Evolutionary conservation across 148 eudicot genomes (phyloP).

Genomic region (Rhododendron ferrugineum): DNA sequence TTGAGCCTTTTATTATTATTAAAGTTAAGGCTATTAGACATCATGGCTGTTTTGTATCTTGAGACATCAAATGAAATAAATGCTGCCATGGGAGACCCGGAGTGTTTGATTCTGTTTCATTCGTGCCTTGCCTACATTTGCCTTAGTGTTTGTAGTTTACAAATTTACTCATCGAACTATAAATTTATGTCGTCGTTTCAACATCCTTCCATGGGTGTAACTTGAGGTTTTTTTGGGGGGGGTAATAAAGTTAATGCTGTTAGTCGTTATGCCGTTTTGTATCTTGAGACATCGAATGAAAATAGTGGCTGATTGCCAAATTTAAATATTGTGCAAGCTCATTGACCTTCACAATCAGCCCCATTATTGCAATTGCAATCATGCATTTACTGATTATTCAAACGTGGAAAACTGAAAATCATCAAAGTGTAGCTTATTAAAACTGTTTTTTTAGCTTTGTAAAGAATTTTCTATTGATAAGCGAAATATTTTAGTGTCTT

Average conservation of each 20-base stretch:
- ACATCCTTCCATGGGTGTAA: too few relatives aligned
- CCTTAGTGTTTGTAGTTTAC: neutral
- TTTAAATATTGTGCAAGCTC: neutral
- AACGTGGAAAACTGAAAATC: slow-evolving; percentile 25
- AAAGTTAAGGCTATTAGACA: neutral
- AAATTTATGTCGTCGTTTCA: too few relatives aligned
- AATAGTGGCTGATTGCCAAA: neutral
- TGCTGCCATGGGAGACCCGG: neutral
- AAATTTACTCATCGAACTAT: too few relatives aligned
- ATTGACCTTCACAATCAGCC: too few relatives aligned
- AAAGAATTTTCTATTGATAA: neutral
- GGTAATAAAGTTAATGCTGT: too few relatives aligned
- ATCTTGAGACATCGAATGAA: neutral
- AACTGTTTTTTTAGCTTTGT: neutral
- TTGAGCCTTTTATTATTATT: neutral
- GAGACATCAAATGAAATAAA: neutral
- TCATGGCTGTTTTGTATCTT: neutral
- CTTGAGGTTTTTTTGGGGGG: too few relatives aligned
- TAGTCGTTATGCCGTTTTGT: too few relatives aligned
- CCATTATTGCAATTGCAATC: neutral
- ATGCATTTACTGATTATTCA: neutral
- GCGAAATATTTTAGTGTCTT: neutral
- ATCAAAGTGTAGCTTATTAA: neutral
- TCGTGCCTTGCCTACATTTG: neutral
- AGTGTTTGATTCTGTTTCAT: neutral